Percentiles rank a stretch among this genome's conserved stretches.
phyloP scores from a whole-genome alignment of 169 alveolate species.

The Plasmodium gonderi region DNA sequence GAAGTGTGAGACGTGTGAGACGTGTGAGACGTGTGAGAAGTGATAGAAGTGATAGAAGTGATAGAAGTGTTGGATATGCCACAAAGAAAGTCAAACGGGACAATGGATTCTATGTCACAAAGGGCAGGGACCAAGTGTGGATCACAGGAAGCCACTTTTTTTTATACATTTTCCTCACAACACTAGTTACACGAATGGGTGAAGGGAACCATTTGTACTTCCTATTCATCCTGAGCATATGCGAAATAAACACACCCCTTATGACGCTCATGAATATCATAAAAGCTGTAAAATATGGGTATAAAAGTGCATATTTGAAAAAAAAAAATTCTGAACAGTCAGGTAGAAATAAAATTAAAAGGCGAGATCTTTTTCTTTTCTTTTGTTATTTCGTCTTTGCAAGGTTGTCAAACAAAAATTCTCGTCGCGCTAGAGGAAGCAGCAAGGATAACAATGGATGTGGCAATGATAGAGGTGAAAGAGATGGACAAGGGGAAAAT shows the following conservation, averaged over 20 bases:
- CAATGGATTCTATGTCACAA: neutral
- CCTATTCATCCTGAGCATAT: constrained; percentile 14
- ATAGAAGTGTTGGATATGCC: no score
- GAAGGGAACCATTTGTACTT: neutral
- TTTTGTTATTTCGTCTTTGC: constrained; percentile 9
- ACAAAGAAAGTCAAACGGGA: neutral
- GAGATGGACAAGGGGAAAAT: neutral
- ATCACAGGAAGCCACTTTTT: neutral
- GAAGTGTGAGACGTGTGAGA: no score
- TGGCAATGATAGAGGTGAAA: neutral
- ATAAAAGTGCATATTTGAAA: constrained; percentile 5
- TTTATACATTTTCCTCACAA: neutral
- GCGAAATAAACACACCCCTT: constrained; percentile 44
- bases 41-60: no score
- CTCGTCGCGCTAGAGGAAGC: no score
- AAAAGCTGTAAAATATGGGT: constrained; percentile 7
- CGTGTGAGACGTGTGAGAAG: no score
- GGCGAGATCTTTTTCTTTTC: constrained; percentile 9
- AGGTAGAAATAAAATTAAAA: neutral
- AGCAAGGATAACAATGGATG: neutral
- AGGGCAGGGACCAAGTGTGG: neutral
- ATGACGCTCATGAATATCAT: constrained; percentile 5
- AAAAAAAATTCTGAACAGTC: neutral
- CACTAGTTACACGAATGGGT: neutral
- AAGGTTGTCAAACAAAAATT: neutral